phyloP scores from a whole-genome alignment of 129 eudicot species.

The Helianthus annuus region HanXRQr2.0-SUNRISE NC_035441.2:107940475-107940974 shows the following conservation, averaged over 20 bases:
- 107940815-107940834: constrained; percentile 83
- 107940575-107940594: no score
- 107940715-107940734: constrained; percentile 98
- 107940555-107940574: no score
- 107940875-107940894: constrained; percentile 89
- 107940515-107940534: no score
- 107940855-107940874: constrained; percentile 90
- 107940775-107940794: constrained; percentile 72
- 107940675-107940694: constrained; percentile 66
- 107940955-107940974: neutral
- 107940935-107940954: constrained; percentile 86
- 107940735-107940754: constrained; percentile 97
- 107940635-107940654: no score
- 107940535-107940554: no score
- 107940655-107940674: no score
- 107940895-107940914: constrained; percentile 98
- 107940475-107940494: no score
- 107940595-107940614: no score
- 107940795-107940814: constrained; percentile 79
- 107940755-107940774: constrained; percentile 72
- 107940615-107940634: no score
- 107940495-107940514: no score
- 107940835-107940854: constrained; percentile 99
- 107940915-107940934: constrained; percentile 98
- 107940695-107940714: constrained; percentile 98